Conservation (phyloP, 1,284 basidiomycete genomes). For the Leccinum fallax region DNA sequence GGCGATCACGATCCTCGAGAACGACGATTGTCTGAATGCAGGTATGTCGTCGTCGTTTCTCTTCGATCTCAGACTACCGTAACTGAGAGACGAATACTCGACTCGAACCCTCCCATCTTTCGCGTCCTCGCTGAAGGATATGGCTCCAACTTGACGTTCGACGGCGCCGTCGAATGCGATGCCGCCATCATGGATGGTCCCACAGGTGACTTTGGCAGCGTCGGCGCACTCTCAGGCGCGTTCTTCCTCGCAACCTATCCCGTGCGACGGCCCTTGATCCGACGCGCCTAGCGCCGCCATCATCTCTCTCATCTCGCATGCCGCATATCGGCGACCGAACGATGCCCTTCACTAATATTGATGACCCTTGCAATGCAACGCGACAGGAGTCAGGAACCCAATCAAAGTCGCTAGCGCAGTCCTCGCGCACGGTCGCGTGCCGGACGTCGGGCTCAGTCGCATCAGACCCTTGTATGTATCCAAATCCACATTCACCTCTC, state of each 20-base stretch:
- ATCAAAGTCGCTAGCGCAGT: constrained; percentile 58
- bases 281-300: neutral
- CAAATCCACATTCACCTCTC: neutral
- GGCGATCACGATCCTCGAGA: constrained; percentile 60
- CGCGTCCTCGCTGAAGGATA: constrained; percentile 45
- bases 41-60: constrained; percentile 40
- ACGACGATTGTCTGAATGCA: constrained; percentile 65
- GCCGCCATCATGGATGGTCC: constrained; percentile 68
- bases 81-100: neutral
- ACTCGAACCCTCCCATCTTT: neutral
- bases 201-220: constrained; percentile 60
- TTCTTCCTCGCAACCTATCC: neutral
- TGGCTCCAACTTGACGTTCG: constrained; percentile 72
- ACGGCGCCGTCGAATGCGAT: constrained; percentile 75
- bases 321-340: neutral
- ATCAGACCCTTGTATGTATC: constrained; percentile 60
- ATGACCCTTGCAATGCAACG: neutral
- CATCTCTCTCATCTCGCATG: neutral
- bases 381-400: constrained; percentile 65
- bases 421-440: constrained; percentile 51
- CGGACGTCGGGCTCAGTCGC: constrained; percentile 55
- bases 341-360: neutral
- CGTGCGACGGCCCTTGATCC: constrained; percentile 9
- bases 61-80: neutral
- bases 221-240: constrained; percentile 67